A percentile compares a stretch with the other conserved stretches of the same genome.
Conservation (phyloP, 2,329 filamentous ascomycete genomes). For the Cercospora sp. region DNA sequence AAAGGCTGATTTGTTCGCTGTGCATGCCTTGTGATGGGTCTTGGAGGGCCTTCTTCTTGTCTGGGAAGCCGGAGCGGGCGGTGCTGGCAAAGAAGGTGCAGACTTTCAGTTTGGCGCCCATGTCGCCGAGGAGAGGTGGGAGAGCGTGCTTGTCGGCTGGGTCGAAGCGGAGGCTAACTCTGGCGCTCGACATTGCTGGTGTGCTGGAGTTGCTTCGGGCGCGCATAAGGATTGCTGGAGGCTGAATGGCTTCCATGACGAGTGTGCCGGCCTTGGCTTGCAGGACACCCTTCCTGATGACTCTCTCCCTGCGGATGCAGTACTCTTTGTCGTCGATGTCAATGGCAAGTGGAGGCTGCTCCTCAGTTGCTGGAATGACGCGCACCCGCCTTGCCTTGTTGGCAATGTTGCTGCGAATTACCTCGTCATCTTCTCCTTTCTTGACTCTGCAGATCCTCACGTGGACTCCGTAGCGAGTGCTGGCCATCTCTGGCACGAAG, state of each 20-base stretch:
- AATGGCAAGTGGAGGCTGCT: conserved; percentile 60
- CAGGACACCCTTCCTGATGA: conserved; percentile 60
- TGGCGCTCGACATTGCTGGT: conserved; percentile 57
- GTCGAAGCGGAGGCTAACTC: conserved; percentile 62
- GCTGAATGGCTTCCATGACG: conserved; percentile 59
- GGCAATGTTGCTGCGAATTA: conserved; percentile 47
- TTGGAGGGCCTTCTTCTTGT: conserved; percentile 44
- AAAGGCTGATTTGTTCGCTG: conserved; percentile 54
- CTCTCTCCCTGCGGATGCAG: conserved; percentile 59
- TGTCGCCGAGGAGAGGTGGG: conserved; percentile 56
- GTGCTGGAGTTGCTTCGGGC: conserved; percentile 41
- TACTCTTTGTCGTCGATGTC: conserved; percentile 53
- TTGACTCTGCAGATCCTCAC: conserved; percentile 42
- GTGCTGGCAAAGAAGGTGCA: conserved; percentile 58
- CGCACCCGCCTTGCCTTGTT: conserved; percentile 58
- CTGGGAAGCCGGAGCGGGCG: conserved; percentile 54
- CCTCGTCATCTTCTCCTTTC: conserved; percentile 45
- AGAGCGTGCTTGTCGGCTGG: conserved; percentile 51
- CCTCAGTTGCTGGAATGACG: conserved; percentile 59
- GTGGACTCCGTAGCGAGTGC: conserved; percentile 58
- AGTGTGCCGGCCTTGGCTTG: conserved; percentile 61
- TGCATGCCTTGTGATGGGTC: conserved; percentile 56
- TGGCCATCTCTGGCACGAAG: conserved; percentile 63
- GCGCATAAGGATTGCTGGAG: conserved; percentile 56
- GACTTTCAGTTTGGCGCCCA: conserved; percentile 59